A percentile compares a stretch with the other conserved stretches of the same genome.
Conservation (phyloP, 2,329 filamentous ascomycete genomes). For the Fusarium pseudonygamai region DNA sequence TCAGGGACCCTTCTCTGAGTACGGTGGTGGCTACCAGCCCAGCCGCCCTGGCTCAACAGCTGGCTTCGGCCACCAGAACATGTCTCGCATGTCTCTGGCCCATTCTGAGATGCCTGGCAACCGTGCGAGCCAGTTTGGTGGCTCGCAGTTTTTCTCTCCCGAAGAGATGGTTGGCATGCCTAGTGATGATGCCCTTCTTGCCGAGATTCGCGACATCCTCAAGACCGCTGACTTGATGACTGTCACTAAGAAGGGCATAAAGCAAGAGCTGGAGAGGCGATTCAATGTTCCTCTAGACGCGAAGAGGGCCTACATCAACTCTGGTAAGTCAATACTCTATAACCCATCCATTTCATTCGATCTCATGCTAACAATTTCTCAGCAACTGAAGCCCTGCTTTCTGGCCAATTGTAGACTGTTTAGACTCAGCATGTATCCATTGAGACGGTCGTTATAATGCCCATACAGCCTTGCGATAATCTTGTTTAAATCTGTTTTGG, state of each 20-base stretch:
- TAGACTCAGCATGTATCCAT: slow-evolving; percentile 15
- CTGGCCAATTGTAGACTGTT: slow-evolving; percentile 72
- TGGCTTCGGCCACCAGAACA: slow-evolving; percentile 55
- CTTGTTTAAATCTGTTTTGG: slow-evolving; percentile 19
- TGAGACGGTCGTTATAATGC: slow-evolving; percentile 32
- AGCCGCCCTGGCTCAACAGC: slow-evolving; percentile 66
- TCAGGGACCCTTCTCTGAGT: slow-evolving; percentile 72
- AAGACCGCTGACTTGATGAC: slow-evolving; percentile 94
- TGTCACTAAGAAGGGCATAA: slow-evolving; percentile 98
- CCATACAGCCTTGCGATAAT: slow-evolving; percentile 22
- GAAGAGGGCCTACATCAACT: slow-evolving; percentile 93
- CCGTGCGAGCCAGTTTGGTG: slow-evolving; percentile 69
- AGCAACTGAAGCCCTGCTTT: slow-evolving; percentile 83
- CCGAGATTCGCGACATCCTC: slow-evolving; percentile 94
- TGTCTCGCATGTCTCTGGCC: slow-evolving; percentile 81
- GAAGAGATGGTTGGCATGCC: slow-evolving; percentile 80
- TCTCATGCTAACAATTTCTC: slow-evolving; percentile 29
- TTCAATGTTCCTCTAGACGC: slow-evolving; percentile 88
- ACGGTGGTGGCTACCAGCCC: slow-evolving; percentile 71
- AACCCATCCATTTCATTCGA: not conserved
- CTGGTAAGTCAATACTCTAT: slow-evolving; percentile 65
- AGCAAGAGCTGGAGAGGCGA: slow-evolving; percentile 87
- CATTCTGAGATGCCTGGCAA: slow-evolving; percentile 72
- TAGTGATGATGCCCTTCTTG: slow-evolving; percentile 86
- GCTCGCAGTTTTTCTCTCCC: slow-evolving; percentile 67